Evolutionary conservation across 1,284 basidiomycete species (phyloP), one percentile per base, ranked within the genome.

Genomic region (Pisolithus thermaeus): DNA sequence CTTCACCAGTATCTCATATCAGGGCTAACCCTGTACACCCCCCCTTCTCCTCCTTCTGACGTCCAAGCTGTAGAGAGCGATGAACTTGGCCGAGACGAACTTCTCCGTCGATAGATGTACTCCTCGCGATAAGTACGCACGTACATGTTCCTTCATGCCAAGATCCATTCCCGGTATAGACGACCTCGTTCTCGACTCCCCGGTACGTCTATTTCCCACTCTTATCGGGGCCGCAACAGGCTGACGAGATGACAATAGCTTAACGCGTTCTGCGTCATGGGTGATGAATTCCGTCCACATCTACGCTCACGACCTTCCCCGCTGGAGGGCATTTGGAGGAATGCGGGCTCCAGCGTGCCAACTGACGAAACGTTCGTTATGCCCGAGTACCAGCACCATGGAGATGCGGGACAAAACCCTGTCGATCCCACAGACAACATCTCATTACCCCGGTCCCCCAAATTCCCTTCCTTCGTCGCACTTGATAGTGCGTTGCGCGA

Each of bases 1-100:
- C 22, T 22, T 22, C 46, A 47, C 50, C 55, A 43, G 28, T 32
- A 20, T 25, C 28, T 43, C 25, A 41, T 42, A 50, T 43, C 32
- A 52, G n/a, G 23, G 35, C 23, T 37, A 35, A 14, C 40, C 36
- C 51, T 45, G 27, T 52, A 25, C 14, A 12, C 7, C 28, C 41
- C 61, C 30, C 44, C 25, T 32, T 18, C 16, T 42, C 40, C 32
- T 28, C 39, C 25, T 38, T 30, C 28, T 40, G 40, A 30, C 47
- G 45, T 45, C 37, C 32, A 40, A 18, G 42, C 41, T 47, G 47
- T 47, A 40, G 9, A n/a, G 32, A 35, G 42, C 43, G 39, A 65
- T 65, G 67, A 66, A 68, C 42, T 67, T 65, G 51, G 66, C 56
- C 55, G 65, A 61, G 52, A 62, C 67, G 3, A 67, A 56, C n/a